phyloP scores from a whole-genome alignment of 2,329 filamentous ascomycete genomes.

The Aspergillus sp. region DNA sequence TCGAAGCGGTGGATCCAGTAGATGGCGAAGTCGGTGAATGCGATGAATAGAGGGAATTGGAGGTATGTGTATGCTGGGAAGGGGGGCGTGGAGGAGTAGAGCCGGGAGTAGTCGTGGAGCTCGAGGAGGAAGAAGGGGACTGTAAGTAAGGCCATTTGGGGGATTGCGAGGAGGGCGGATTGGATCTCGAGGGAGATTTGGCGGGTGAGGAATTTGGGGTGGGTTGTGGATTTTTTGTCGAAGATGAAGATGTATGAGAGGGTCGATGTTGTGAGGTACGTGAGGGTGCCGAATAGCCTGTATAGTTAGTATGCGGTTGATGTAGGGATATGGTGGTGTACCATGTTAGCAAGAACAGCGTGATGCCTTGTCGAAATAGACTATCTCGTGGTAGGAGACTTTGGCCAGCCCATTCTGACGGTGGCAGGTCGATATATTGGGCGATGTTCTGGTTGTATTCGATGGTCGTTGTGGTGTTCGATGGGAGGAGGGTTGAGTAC shows the following conservation, averaged over 20 bases:
- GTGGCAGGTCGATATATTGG: conserved; percentile 24
- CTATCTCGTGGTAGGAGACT: conserved; percentile 30
- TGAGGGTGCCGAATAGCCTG: conserved; percentile 61
- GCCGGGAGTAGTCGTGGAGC: conserved; percentile 76
- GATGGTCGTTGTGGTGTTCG: not conserved
- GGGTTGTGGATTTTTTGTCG: conserved; percentile 80
- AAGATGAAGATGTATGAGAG: conserved; percentile 47
- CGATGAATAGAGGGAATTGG: conserved; percentile 83
- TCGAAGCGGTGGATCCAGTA: conserved; percentile 87
- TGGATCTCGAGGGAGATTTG: conserved; percentile 82
- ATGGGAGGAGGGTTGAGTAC: conserved; percentile 56
- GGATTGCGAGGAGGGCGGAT: conserved; percentile 73
- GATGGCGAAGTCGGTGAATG: conserved; percentile 84
- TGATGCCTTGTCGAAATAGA: conserved; percentile 25
- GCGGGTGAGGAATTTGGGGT: conserved; percentile 91
- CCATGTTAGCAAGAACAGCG: conserved; percentile 30
- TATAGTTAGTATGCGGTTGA: conserved; percentile 38
- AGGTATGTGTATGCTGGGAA: conserved; percentile 72
- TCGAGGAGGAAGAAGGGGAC: conserved; percentile 78
- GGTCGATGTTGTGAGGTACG: conserved; percentile 57
- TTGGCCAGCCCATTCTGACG: conserved; percentile 26
- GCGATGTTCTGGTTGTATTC: conserved; percentile 27
- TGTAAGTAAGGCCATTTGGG: conserved; percentile 77
- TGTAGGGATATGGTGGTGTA: conserved; percentile 58
- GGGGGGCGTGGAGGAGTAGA: conserved; percentile 77